Percentiles rank a stretch among this genome's conserved stretches.
phyloP scores from a whole-genome alignment of 331 rosid genomes.

The Quercus lobata region DNA sequence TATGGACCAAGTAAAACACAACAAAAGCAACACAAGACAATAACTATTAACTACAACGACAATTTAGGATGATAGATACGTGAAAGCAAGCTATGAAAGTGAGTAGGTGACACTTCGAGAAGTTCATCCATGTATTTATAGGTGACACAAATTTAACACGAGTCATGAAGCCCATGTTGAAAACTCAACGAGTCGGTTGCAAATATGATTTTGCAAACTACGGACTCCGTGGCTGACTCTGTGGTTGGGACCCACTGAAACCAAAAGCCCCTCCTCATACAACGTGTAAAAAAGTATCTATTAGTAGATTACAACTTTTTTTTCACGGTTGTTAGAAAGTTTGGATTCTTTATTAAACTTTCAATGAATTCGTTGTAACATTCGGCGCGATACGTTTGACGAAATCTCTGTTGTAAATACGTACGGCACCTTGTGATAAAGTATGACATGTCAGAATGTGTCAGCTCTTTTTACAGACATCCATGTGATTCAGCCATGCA shows the following conservation, averaged over 20 bases:
- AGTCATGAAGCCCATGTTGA: neutral
- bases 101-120: neutral
- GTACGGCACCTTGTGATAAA: neutral
- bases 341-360: too few species aligned
- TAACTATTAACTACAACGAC: too few species aligned
- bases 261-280: neutral
- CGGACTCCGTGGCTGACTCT: neutral
- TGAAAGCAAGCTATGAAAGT: too few species aligned
- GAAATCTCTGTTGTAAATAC: neutral
- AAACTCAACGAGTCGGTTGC: neutral
- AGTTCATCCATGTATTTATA: slow-evolving; percentile 5
- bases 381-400: too few species aligned
- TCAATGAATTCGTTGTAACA: too few species aligned
- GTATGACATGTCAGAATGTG: neutral
- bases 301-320: too few species aligned
- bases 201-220: slow-evolving; percentile 13
- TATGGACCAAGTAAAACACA: too few species aligned
- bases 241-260: too few species aligned
- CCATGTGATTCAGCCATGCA: neutral
- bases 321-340: neutral
- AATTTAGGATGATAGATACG: too few species aligned
- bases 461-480: neutral
- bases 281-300: neutral
- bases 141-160: neutral
- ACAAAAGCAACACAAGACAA: too few species aligned